Evolutionary conservation across 257 asterid species (phyloP).

Genomic region (Ilex asprella): DNA sequence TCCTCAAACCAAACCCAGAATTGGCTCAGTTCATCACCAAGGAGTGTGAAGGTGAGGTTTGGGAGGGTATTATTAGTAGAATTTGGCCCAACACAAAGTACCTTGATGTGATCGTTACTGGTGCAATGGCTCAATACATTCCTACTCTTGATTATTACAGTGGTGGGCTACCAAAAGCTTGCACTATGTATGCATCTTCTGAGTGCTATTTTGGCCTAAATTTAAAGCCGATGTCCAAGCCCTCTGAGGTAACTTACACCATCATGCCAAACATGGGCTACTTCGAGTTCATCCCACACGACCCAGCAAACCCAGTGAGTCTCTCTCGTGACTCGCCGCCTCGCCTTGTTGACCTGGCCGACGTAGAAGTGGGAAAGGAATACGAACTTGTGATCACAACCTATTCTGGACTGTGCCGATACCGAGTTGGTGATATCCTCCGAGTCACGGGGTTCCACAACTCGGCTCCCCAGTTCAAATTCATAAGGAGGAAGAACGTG

Average conservation of each 20-base stretch:
- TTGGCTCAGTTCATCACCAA: conserved; percentile 38
- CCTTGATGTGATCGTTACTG: conserved; percentile 77
- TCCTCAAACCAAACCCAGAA: conserved; percentile 36
- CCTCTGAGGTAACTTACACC: conserved; percentile 58
- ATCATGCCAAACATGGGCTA: conserved; percentile 94
- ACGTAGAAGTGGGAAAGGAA: conserved; percentile 60
- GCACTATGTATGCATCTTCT: conserved; percentile 86
- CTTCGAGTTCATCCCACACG: conserved; percentile 72
- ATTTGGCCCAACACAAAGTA: conserved; percentile 79
- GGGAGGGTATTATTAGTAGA: conserved; percentile 64
- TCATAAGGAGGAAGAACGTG: conserved; percentile 60
- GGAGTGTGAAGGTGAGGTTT: conserved; percentile 60
- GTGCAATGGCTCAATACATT: conserved; percentile 92
- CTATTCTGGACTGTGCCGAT: conserved; percentile 62
- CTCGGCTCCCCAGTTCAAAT: conserved; percentile 69
- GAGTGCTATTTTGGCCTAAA: conserved; percentile 82
- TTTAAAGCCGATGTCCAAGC: conserved; percentile 55
- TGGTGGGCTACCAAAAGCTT: conserved; percentile 59
- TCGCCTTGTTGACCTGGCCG: conserved; percentile 51
- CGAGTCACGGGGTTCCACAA: conserved; percentile 60
- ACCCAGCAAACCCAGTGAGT: conserved; percentile 19
- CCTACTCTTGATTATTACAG: conserved; percentile 72
- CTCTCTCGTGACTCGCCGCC: conserved; percentile 34
- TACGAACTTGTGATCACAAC: conserved; percentile 76
- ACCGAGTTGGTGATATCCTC: conserved; percentile 80